Base-by-base conservation (phyloP, 495 filamentous ascomycete species). In the Xylaria venustula region DNA sequence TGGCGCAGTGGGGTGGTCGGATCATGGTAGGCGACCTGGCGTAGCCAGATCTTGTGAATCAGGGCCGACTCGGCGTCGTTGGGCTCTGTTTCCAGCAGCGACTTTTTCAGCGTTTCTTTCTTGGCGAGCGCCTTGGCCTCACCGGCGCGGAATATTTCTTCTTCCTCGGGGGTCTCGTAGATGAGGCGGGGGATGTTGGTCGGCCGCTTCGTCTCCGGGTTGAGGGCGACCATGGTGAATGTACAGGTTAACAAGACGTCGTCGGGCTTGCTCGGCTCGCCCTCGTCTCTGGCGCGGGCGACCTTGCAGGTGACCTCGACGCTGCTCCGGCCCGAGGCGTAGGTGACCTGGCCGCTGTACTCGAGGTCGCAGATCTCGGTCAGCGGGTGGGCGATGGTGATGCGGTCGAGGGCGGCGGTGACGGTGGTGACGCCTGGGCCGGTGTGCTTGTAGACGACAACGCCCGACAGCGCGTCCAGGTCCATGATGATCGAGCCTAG, bases 271-370 rank as follows among this genome's bases (percentile, higher is more conserved):
- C 81, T 78, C 19, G 76, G 67, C 62, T 86, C 73, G 6, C 86
- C 89, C 34, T 82, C 75, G 40, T 75, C 70, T 0, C 83, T 79
- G 9, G 71, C 85, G 71, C 88, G 88, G 8, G 87, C 83, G 11
- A 92, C 88, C 69, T 91, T 88, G 34, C 90, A 75, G 0, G 89
- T 89, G 17, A 95, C 83, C 63, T 93, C 91, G 81, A 93, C 90
- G 70, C 88, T 91, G 36, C 86, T 90, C 52, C 87, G 80, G 0
- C 91, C 91, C 1, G 90, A 90, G 0, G 88, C 87, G 74, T 91
- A 93, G 0, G 89, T 90, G 20, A 93, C 90, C 63, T 89, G 86
- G 2, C 91, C 91, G 58, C 86, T 90, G 4, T 92, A 76, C 67
- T 93, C 87, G 15, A 95, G 80, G 67, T 93, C 90, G 70, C 90